These are phyloP conservation scores for Sarocladium strictum DNA, from an alignment of 2,329 filamentous ascomycete species.

Conservation along the genomic window DNA sequence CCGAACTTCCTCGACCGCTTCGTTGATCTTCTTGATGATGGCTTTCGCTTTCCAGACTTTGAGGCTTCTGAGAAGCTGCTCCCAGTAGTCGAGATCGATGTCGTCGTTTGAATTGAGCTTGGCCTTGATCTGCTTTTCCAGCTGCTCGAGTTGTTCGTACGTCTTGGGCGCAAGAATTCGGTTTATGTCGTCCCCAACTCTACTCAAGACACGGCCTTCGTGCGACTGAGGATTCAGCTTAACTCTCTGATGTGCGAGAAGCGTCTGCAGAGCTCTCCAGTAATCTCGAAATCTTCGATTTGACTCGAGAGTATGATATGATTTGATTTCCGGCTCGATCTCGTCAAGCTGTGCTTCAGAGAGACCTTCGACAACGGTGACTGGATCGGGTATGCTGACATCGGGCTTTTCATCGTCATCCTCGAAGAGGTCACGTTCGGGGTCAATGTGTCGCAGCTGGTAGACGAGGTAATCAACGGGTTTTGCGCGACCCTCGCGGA, in stretches of 20 bases:
- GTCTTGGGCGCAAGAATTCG: constrained; percentile 79
- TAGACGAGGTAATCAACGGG: constrained; percentile 93
- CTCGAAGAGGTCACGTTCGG: constrained; percentile 77
- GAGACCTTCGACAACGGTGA: constrained; percentile 71
- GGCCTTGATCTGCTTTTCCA: constrained; percentile 79
- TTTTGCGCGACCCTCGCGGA: constrained; percentile 83
- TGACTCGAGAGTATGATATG: constrained; percentile 76
- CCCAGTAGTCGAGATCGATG: constrained; percentile 97
- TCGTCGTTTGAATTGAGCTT: constrained; percentile 87
- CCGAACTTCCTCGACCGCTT: constrained; percentile 60
- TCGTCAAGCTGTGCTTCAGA: constrained; percentile 62
- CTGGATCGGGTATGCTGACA: constrained; percentile 73
- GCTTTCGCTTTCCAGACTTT: constrained; percentile 89
- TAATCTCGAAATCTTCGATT: constrained; percentile 76
- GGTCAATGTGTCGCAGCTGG: constrained; percentile 81
- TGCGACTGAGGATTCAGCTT: constrained; percentile 54
- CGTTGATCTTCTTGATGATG: constrained; percentile 71
- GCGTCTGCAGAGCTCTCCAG: constrained; percentile 84
- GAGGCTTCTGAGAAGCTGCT: constrained; percentile 79
- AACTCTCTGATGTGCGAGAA: constrained; percentile 71
- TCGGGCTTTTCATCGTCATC: constrained; percentile 70
- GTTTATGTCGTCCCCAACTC: constrained; percentile 84
- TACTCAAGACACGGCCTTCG: constrained; percentile 71
- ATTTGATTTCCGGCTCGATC: constrained; percentile 72
- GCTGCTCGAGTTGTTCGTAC: constrained; percentile 74